A percentile compares a stretch with the other conserved stretches of the same genome.
These are phyloP conservation scores for Coniella vitis DNA, from an alignment of 2,329 filamentous ascomycete species.

Conservation along the genomic window DNA sequence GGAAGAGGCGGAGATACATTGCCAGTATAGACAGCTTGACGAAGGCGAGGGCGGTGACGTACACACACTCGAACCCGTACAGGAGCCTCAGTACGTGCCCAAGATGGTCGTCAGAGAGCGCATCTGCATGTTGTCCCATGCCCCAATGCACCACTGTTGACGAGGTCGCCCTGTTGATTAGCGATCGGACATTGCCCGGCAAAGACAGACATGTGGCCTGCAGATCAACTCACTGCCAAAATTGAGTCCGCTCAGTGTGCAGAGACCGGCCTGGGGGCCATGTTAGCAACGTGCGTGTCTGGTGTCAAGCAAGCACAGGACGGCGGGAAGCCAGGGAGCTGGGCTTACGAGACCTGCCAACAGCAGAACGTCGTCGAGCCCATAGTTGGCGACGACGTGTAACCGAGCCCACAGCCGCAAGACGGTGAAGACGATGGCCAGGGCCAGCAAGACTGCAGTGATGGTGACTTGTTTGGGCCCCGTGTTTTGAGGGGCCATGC, in stretches of 20 bases:
- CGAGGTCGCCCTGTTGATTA: neutral
- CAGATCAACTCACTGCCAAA: constrained; percentile 13
- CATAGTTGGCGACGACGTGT: constrained; percentile 5
- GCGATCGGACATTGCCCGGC: neutral
- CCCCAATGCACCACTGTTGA: constrained; percentile 15
- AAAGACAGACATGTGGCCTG: neutral
- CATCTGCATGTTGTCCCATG: constrained; percentile 12
- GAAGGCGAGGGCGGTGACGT: constrained; percentile 17
- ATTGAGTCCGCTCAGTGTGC: constrained; percentile 13
- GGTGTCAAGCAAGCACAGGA: no score
- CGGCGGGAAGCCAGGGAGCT: neutral
- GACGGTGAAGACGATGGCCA: constrained; percentile 12
- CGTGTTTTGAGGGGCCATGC: constrained; percentile 1
- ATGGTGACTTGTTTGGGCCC: constrained; percentile 9
- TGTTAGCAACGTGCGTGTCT: constrained; percentile 1
- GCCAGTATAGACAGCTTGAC: constrained; percentile 21
- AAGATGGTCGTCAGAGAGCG: constrained; percentile 10
- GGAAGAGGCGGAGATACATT: constrained; percentile 23
- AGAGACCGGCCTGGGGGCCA: constrained; percentile 9
- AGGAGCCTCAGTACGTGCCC: constrained; percentile 19
- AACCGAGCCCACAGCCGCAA: constrained; percentile 16
- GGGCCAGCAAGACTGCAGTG: constrained; percentile 12
- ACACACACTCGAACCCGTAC: constrained; percentile 14
- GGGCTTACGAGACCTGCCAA: constrained; percentile 11
- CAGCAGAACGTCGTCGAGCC: constrained; percentile 14